phyloP scores from a whole-genome alignment of 176 grass and related monocot species.

The Phragmites australis region DNA sequence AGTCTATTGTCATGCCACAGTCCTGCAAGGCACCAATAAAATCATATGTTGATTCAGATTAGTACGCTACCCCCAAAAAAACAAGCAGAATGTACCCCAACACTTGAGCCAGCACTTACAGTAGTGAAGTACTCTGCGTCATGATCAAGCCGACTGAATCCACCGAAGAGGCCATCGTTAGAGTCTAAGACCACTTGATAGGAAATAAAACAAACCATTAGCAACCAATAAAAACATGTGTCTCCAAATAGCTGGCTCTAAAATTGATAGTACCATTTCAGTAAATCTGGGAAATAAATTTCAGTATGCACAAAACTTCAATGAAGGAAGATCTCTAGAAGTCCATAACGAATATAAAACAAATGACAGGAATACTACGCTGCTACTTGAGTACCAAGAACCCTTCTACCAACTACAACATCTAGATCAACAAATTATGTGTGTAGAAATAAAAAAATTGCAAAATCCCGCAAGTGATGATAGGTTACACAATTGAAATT shows the following conservation, averaged over 20 bases:
- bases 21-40: constrained; percentile 55
- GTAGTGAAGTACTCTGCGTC: constrained; percentile 68
- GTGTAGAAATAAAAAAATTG: not conserved
- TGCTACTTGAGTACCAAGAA: not conserved
- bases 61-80: not conserved
- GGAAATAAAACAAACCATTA: constrained; percentile 28
- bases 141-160: constrained; percentile 83
- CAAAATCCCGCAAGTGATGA: not conserved
- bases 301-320: constrained; percentile 5
- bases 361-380: not conserved
- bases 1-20: constrained; percentile 75
- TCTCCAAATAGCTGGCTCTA: not conserved
- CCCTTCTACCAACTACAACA: not conserved
- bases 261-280: not conserved
- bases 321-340: not conserved
- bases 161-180: constrained; percentile 81
- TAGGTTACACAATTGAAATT: not conserved
- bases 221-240: not conserved
- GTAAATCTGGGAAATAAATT: not conserved
- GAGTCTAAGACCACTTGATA: constrained; percentile 78
- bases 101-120: constrained; percentile 55
- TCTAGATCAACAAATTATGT: constrained; percentile 23
- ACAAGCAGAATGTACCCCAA: not conserved
- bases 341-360: not conserved
- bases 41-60: not conserved